Base-by-base conservation (phyloP, 2,329 filamentous ascomycete genomes). In the Magnaporthiopsis rhizophila region DNA sequence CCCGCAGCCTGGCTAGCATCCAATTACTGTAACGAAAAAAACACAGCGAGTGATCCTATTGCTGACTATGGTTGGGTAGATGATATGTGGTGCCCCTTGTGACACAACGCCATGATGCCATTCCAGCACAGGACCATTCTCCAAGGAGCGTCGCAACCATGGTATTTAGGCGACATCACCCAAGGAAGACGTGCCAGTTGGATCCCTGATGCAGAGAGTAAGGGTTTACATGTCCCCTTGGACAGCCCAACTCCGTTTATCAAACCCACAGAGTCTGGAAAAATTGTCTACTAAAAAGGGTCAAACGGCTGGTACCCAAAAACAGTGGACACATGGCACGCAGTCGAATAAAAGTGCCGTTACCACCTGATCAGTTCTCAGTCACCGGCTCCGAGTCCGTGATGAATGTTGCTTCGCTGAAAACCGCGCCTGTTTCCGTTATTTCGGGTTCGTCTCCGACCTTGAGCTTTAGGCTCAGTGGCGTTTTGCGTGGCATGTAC, bases 391-490 rank as follows among this genome's bases (percentile, higher is more conserved):
- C 26, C 3, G 61, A 75, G 67, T 80, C 89, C 63, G 89, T 92
- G 77, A 99, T 96, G 80, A 98, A 99, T n/a, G 93, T 97, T 3
- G 95, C 92, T 79, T 99, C 95, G 65, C 85, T 86, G 78, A 96
- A 96, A 64, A 96, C 78, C 60, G 78, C 80, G 61, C 95, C 95
- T 72, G 92, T 81, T 76, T 98, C 94, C 24, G 83, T 81, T 67
- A 87, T 84, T 71, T 93, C 89, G n/a, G 70, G 57, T 71, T 91
- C 83, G 65, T 92, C 92, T 61, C 90, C 92, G 68, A 94, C 83
- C 77, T 93, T 95, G 70, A 99, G 72, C 81, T 95, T 94, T 69
- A 99, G 79, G 21, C 85, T 85, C 65, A 91, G 75, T 68, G 83
- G 82, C 71, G 85, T 85, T 65, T 83, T 77, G 66, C 80, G 78